Conservation (phyloP, 805 yeast genomes). For the Lachancea waltii region DNA sequence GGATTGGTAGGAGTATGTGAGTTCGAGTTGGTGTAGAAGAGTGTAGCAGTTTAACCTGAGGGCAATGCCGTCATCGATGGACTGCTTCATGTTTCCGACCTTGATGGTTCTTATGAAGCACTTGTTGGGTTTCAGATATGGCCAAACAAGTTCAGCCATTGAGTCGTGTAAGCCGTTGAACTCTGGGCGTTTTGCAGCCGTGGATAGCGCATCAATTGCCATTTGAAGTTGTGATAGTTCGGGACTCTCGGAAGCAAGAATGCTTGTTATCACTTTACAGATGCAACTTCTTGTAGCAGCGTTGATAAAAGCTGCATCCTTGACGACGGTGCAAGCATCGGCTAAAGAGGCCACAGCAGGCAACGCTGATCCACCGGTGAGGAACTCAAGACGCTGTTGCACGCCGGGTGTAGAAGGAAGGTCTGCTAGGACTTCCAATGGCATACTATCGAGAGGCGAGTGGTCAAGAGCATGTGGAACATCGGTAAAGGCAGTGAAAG, state of each 20-base stretch:
- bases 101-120: slow-evolving; percentile 22
- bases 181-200: slow-evolving; percentile 2
- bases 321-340: not conserved
- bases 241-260: not conserved
- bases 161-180: slow-evolving; percentile 2
- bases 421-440: not conserved
- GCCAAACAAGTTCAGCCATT: slow-evolving; percentile 10
- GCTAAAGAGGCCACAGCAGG: not conserved
- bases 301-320: not conserved
- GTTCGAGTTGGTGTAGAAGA: slow-evolving; percentile 4
- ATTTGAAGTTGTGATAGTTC: not conserved
- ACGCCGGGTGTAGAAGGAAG: not conserved
- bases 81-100: slow-evolving; percentile 31
- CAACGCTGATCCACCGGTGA: not conserved
- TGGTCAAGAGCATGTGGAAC: not conserved
- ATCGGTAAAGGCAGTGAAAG: not conserved
- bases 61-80: slow-evolving; percentile 18
- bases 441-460: not conserved
- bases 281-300: not conserved
- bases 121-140: slow-evolving; percentile 22
- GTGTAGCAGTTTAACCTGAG: slow-evolving; percentile 7
- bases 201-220: slow-evolving; percentile 1
- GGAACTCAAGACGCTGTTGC: not conserved
- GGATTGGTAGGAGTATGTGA: not conserved
- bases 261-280: not conserved